Conservation (phyloP, 108 stramenopile genomes). For the Nitzschia inconspicua region DNA sequence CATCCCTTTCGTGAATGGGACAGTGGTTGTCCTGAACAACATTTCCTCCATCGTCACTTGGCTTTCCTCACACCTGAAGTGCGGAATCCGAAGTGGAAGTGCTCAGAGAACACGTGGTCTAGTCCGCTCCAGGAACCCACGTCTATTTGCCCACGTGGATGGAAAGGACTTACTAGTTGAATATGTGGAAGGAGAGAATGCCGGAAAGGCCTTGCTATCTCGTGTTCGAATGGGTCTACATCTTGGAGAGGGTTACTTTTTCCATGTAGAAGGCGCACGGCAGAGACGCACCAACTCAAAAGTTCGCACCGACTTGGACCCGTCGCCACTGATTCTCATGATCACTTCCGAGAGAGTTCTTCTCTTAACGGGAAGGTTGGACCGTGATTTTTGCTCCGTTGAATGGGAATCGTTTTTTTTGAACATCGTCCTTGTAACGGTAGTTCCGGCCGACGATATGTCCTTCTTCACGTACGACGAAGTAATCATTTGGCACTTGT, state of each 20-base stretch:
- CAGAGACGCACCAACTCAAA: neutral
- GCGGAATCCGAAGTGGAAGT: slow-evolving; percentile 15
- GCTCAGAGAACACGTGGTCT: slow-evolving; percentile 12
- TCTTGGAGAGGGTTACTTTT: slow-evolving; percentile 62
- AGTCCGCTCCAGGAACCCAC: slow-evolving; percentile 47
- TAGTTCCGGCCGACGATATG: slow-evolving; percentile 4
- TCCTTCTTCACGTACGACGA: slow-evolving; percentile 12
- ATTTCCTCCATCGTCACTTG: slow-evolving; percentile 2
- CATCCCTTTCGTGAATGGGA: slow-evolving; percentile 10
- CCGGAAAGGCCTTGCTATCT: slow-evolving; percentile 54
- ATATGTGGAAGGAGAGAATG: slow-evolving; percentile 65
- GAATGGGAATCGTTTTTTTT: slow-evolving; percentile 50
- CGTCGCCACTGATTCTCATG: slow-evolving; percentile 40
- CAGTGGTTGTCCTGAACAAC: slow-evolving; percentile 11
- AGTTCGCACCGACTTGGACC: slow-evolving; percentile 12
- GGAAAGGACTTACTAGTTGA: slow-evolving; percentile 58
- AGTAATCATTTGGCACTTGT: slow-evolving; percentile 29
- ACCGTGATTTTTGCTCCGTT: slow-evolving; percentile 42
- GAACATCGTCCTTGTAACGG: slow-evolving; percentile 35
- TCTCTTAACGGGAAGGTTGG: slow-evolving; percentile 39
- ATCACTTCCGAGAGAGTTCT: slow-evolving; percentile 46
- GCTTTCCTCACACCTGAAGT: slow-evolving; percentile 18
- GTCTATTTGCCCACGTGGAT: slow-evolving; percentile 54
- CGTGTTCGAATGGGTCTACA: slow-evolving; percentile 50
- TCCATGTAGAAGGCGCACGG: slow-evolving; percentile 37